Percentiles rank a stretch among this genome's conserved stretches.
Conservation (phyloP, 2,329 filamentous ascomycete species). For the Achaetomium macrosporum region DNA sequence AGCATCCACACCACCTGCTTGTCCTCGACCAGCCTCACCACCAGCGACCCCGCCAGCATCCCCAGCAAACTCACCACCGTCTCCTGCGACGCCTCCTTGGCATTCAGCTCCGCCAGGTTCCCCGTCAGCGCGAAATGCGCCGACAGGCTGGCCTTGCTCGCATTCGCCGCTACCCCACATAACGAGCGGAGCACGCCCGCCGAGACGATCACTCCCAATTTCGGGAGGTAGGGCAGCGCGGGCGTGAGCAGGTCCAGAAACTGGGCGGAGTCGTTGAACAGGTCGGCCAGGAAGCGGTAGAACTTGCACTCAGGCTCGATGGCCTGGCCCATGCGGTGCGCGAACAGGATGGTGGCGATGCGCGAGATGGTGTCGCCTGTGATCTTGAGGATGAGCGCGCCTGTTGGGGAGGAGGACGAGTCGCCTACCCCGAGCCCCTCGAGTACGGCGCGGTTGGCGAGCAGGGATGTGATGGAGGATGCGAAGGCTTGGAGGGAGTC, state of each 20-base stretch:
- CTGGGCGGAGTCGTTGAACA: slow-evolving; percentile 84
- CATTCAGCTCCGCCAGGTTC: slow-evolving; percentile 89
- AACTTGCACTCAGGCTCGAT: slow-evolving; percentile 89
- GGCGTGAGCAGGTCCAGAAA: slow-evolving; percentile 81
- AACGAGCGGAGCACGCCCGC: slow-evolving; percentile 53
- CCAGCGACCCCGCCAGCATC: slow-evolving; percentile 75
- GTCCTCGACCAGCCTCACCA: slow-evolving; percentile 70
- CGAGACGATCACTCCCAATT: slow-evolving; percentile 44
- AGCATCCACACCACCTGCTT: slow-evolving; percentile 66
- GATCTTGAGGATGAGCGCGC: slow-evolving; percentile 75
- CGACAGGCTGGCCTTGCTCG: slow-evolving; percentile 83
- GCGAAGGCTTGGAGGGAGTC: slow-evolving; percentile 83
- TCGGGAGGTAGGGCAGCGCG: slow-evolving; percentile 52
- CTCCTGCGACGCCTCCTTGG: slow-evolving; percentile 92
- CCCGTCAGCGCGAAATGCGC: slow-evolving; percentile 84
- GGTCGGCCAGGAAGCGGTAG: slow-evolving; percentile 78
- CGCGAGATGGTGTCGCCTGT: slow-evolving; percentile 76
- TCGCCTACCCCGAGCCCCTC: slow-evolving; percentile 78
- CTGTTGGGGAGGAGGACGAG: slow-evolving; percentile 69
- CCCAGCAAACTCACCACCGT: slow-evolving; percentile 85
- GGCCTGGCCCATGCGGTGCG: slow-evolving; percentile 71
- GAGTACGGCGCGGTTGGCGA: slow-evolving; percentile 77
- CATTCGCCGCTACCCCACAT: slow-evolving; percentile 85
- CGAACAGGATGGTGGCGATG: slow-evolving; percentile 80
- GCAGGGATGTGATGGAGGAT: slow-evolving; percentile 70